phyloP scores from a whole-genome alignment of 441 rosid species.

The Corymbia citriodora region DNA sequence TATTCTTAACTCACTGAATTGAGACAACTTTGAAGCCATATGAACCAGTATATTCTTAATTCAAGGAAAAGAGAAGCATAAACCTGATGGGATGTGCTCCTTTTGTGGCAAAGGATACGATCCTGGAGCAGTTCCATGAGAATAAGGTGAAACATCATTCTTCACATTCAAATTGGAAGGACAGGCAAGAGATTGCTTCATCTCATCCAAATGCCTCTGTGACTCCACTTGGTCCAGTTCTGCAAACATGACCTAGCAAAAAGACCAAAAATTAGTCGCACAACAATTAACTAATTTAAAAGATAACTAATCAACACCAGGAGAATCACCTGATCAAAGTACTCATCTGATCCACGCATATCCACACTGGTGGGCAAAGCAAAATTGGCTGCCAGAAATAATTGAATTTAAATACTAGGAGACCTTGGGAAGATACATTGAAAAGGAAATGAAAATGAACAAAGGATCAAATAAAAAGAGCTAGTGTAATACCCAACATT shows the following conservation, averaged over 20 bases:
- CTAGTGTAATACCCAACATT: conserved; percentile 17
- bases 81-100: conserved; percentile 13
- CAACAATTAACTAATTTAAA: neutral
- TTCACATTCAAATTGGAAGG: neutral
- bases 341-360: conserved; percentile 18
- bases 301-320: neutral
- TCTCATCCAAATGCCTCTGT: conserved; percentile 15
- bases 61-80: neutral
- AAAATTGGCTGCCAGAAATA: conserved; percentile 17
- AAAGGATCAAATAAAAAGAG: neutral
- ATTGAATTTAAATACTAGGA: neutral
- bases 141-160: neutral
- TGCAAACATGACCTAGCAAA: conserved; percentile 19
- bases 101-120: neutral
- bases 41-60: neutral
- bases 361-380: conserved; percentile 23
- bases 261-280: conserved; percentile 1
- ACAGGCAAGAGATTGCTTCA: conserved; percentile 11
- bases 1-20: neutral
- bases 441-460: neutral
- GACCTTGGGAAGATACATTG: neutral
- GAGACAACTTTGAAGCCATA: neutral
- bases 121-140: conserved; percentile 1
- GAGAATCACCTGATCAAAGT: conserved; percentile 18
- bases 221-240: conserved; percentile 19